A percentile compares a stretch with the other conserved stretches of the same genome.
These are phyloP conservation scores for Gigaspora rosea DNA, from an alignment of 192 early-diverging fungal species.

Conservation along the genomic window DNA sequence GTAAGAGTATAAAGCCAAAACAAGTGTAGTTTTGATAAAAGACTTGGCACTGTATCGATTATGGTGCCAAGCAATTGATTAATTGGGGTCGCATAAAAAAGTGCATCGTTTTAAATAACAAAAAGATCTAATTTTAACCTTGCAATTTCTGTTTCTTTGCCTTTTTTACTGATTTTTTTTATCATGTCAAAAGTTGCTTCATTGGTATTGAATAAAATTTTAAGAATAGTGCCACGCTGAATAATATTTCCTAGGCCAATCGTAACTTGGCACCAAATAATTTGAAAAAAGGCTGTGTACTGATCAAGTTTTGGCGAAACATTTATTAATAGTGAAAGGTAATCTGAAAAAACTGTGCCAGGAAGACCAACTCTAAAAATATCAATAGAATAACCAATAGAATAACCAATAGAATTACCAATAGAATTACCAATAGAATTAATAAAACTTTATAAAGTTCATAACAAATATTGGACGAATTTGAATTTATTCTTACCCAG, in stretches of 20 bases:
- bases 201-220: constrained; percentile 42
- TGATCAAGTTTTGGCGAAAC: constrained; percentile 29
- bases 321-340: constrained; percentile 34
- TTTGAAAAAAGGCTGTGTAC: constrained; percentile 36
- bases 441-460: background rate
- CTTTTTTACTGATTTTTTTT: constrained; percentile 29
- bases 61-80: too few relatives aligned
- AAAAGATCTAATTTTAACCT: constrained; percentile 14
- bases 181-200: constrained; percentile 35
- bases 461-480: background rate
- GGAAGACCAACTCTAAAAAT: constrained; percentile 43
- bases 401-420: background rate
- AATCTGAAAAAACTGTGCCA: constrained; percentile 35
- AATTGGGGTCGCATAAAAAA: too few relatives aligned
- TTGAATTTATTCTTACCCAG: constrained; percentile 35
- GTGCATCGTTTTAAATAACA: too few relatives aligned
- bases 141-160: constrained; percentile 23
- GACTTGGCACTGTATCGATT: background rate
- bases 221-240: constrained; percentile 33
- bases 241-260: constrained; percentile 34
- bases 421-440: background rate
- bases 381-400: background rate
- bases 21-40: constrained; percentile 19
- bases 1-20: constrained; percentile 24
- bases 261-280: constrained; percentile 48